Evolutionary conservation across 495 filamentous ascomycete species (phyloP), one percentile per base, ranked within the genome.

Genomic region (Collariella sp.): DNA sequence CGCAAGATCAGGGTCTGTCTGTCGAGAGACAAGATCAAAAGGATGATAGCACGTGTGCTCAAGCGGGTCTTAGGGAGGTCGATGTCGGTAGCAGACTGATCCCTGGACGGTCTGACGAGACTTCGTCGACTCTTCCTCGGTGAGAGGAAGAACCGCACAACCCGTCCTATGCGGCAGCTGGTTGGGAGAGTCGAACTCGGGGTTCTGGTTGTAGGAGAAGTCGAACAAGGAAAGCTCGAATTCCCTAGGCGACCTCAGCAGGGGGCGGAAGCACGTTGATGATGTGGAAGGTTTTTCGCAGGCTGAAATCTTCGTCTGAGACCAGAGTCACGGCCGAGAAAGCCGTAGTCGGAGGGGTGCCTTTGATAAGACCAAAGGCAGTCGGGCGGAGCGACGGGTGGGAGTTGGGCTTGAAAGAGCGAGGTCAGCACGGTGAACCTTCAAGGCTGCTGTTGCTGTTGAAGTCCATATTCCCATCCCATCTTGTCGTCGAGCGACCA

Each of bases 161-260:
- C 81, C 79, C 83, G 82, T 89, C 86, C 87, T 96, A 96, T 96
- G 89, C 90, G 90, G 90, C 90, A 94, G 90, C 87, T 91, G 87
- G 81, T 79, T 70, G 69, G 71, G 74, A 77, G 74, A 72, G 76
- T 53, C 73, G 66, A 74, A 74, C 61, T 64, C 69, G 69, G 75
- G 75, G 70, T 66, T 52, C 74, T 76, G 76, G 80, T 76, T 76
- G 74, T 69, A 61, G 43, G 56, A 76, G 76, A 71, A 74, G 73
- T 79, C 75, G 72, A 75, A 66, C 67, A 79, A 67, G 61, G 64
- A 57, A 61, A 68, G 62, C 59, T 70, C 74, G 72, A 69, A 62
- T 48, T 72, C 59, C 62, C 70, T 76, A 73, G 61, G 58, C 56
- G 70, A 71, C 63, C 63, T 72, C 70, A 77, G 75, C 71, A 69